Conservation (phyloP, 2,329 filamentous ascomycete species). For the Eutypa lata region DNA sequence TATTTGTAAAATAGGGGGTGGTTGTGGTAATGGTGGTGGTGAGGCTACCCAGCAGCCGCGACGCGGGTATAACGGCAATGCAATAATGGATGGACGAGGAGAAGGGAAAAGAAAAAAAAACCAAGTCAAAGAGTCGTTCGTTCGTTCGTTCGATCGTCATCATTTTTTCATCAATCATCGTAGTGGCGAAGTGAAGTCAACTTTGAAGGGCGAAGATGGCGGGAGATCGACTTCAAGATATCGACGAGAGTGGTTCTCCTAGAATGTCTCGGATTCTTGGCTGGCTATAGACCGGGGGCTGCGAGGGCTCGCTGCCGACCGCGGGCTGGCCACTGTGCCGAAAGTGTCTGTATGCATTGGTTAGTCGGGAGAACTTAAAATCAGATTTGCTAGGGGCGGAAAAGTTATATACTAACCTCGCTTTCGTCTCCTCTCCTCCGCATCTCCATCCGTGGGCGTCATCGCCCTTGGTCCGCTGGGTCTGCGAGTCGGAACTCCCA, state of each 20-base stretch:
- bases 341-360: conserved; percentile 46
- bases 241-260: conserved; percentile 27
- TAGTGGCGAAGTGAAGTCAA: conserved; percentile 20
- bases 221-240: conserved; percentile 22
- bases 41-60: not conserved
- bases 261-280: conserved; percentile 54
- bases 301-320: conserved; percentile 5
- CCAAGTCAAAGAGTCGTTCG: not conserved
- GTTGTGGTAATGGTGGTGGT: too few relatives aligned
- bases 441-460: conserved; percentile 51
- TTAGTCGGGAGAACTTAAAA: not conserved
- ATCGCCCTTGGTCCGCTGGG: conserved; percentile 60
- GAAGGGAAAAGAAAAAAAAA: not conserved
- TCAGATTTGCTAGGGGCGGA: not conserved
- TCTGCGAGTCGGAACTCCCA: conserved; percentile 49
- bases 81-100: not conserved
- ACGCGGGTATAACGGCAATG: not conserved
- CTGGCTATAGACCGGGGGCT: conserved; percentile 31
- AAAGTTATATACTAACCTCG: conserved; percentile 46
- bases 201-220: conserved; percentile 26
- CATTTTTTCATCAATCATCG: not conserved
- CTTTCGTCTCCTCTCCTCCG: conserved; percentile 51
- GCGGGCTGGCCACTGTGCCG: conserved; percentile 40
- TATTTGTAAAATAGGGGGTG: too few relatives aligned
- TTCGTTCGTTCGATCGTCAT: too few relatives aligned